Evolutionary conservation across 495 filamentous ascomycete species (phyloP).

Genomic region (Daldinia vernicosa): DNA sequence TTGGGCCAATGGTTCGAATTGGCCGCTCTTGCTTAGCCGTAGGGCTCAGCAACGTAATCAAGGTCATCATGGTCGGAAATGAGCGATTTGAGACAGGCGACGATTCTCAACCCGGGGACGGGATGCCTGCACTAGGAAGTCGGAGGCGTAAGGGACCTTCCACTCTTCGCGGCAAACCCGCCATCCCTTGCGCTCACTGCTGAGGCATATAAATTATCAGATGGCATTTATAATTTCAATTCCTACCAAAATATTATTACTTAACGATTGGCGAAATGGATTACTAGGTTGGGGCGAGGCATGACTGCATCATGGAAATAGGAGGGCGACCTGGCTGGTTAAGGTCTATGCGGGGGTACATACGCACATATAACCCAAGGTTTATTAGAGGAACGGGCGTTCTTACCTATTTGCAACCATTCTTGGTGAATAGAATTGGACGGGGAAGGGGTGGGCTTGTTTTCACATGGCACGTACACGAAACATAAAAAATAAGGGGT

Average conservation of each 20-base stretch:
- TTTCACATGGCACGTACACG: background rate
- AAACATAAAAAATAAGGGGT: conserved; percentile 1
- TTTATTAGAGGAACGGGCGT: conserved; percentile 27
- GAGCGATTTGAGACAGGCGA: conserved; percentile 63
- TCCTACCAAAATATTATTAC: background rate
- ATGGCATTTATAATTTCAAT: background rate
- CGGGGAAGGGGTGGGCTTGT: background rate
- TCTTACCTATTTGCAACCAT: background rate
- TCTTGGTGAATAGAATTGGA: conserved; percentile 10
- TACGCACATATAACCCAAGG: conserved; percentile 15
- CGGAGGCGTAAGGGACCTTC: conserved; percentile 48
- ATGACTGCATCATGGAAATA: conserved; percentile 25
- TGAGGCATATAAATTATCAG: background rate
- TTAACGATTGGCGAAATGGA: conserved; percentile 21
- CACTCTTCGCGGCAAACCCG: conserved; percentile 35
- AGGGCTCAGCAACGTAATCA: conserved; percentile 72
- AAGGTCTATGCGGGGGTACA: conserved; percentile 13
- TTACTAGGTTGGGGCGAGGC: conserved; percentile 26
- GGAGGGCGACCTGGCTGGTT: conserved; percentile 24
- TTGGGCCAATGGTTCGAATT: conserved; percentile 67
- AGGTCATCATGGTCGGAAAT: conserved; percentile 69
- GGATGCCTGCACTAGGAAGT: conserved; percentile 43
- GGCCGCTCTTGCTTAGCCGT: conserved; percentile 69
- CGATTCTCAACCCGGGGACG: conserved; percentile 42
- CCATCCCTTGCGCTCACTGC: conserved; percentile 27